Base-by-base conservation (phyloP, 2,329 filamentous ascomycete species). In the Hymenoscyphus fructigenus region DNA sequence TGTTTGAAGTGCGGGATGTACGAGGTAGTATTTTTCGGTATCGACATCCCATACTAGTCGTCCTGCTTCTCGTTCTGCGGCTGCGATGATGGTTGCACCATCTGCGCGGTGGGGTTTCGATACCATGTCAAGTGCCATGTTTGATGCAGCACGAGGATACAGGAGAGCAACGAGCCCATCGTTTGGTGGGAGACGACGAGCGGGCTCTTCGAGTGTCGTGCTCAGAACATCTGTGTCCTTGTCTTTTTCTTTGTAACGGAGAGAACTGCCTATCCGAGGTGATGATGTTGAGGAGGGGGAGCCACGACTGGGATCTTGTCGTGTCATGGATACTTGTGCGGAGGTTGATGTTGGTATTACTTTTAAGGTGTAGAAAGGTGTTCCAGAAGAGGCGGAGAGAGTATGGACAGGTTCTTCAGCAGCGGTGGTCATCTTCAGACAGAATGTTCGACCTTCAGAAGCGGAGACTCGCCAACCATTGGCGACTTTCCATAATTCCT, bases 41-140 rank as follows among this genome's bases (percentile, higher is more conserved):
- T 89, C 87, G 34, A 85, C 83, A 72, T 89, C 87, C 85, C 88
- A 92, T n/a, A 91, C 85, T 1, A 93, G 83, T 2, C 88, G 83
- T 28, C 87, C 90, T 70, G 86, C 88, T 77, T 92, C 89, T 36
- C 84, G 82, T 74, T 90, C 86, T 0, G 89, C 89, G 38, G 88
- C 84, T 65, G 82, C 81, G 3, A 88, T 81, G 10, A 88, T 81
- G 10, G 88, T 83, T 0, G 83, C 80, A 1, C 83, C 80, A 72
- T 90, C 86, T 2, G 88, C 78, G 29, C 83, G 81, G 65, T 68
- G 67, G 26, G 72, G 62, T 59, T 74, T 75, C 41, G 71, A 70
- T 17, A 71, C 71, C 26, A 76, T 68, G 23, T 89, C 86, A 1
- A 88, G 79, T 1, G 86, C 88, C 75, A 88, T 83, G 56, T 84